Percentiles rank a stretch among this genome's conserved stretches.
These are phyloP conservation scores for Sporothrix humicola DNA, from an alignment of 2,329 filamentous ascomycete genomes.

Conservation along the genomic window DNA sequence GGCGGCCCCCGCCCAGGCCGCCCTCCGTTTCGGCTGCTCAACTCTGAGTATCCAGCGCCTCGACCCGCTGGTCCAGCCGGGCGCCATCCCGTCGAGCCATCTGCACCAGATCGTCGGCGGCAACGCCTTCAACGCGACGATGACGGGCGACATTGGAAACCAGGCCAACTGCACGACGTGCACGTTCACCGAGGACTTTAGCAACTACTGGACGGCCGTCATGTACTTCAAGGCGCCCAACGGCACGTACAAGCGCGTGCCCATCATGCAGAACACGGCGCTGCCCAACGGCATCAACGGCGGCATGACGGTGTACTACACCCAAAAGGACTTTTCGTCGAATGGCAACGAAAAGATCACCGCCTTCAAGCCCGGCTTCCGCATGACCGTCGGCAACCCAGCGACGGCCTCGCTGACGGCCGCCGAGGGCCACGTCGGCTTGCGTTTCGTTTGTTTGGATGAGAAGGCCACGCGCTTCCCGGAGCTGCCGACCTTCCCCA, in stretches of 20 bases:
- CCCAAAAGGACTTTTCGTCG: conserved; percentile 47
- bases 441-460: conserved; percentile 35
- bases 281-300: conserved; percentile 13
- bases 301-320: conserved; percentile 50
- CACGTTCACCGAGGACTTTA: conserved; percentile 46
- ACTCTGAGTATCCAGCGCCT: conserved; percentile 55
- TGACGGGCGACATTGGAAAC: conserved; percentile 39
- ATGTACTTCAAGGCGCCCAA: conserved; percentile 42
- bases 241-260: conserved; percentile 42
- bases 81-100: conserved; percentile 50
- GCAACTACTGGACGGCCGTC: conserved; percentile 47
- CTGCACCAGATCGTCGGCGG: conserved; percentile 50
- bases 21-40: conserved; percentile 53
- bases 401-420: conserved; percentile 21
- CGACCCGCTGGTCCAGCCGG: conserved; percentile 55
- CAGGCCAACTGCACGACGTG: conserved; percentile 41
- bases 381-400: conserved; percentile 22
- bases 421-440: conserved; percentile 39
- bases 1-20: neutral
- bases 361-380: conserved; percentile 14
- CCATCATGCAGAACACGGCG: conserved; percentile 29
- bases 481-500: conserved; percentile 49
- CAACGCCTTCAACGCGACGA: conserved; percentile 49
- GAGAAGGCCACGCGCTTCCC: conserved; percentile 35
- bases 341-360: conserved; percentile 32